A percentile compares a stretch with the other conserved stretches of the same genome.
These are phyloP conservation scores for Fragaria nilgerrensis DNA, from an alignment of 306 rosid genomes.

Conservation along the genomic window DNA sequence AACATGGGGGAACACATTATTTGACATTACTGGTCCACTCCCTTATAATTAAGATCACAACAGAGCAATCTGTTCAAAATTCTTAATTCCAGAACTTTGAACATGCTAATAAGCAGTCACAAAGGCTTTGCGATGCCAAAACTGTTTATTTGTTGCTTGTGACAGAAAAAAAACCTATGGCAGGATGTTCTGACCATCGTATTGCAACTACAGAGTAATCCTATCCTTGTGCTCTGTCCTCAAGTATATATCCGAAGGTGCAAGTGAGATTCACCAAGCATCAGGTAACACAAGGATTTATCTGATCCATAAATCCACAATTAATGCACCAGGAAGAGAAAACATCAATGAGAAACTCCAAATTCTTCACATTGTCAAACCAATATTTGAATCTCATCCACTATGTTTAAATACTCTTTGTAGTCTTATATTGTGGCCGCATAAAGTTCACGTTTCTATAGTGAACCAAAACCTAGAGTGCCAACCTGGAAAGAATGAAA, in stretches of 20 bases:
- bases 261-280: not conserved
- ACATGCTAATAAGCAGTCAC: not conserved
- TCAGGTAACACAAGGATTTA: not conserved
- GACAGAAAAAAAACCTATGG: not conserved
- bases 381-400: not conserved
- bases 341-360: not conserved
- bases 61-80: not conserved
- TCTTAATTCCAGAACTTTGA: not conserved
- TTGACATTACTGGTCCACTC: not conserved
- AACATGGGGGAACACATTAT: not conserved
- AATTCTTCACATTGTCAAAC: not conserved
- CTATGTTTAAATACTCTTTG: not conserved
- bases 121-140: not conserved
- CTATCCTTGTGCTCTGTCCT: not conserved
- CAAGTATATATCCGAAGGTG: conserved; percentile 2
- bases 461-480: conserved; percentile 4
- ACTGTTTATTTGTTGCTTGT: not conserved
- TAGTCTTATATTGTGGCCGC: not conserved
- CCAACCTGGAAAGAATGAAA: not conserved
- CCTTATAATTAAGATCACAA: conserved; percentile 3
- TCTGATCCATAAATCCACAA: not conserved
- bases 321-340: not conserved
- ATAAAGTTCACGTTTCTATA: not conserved
- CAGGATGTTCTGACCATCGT: not conserved
- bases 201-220: not conserved